Evolutionary conservation across 805 yeast genomes (phyloP), one percentile per base, ranked within the genome.

Genomic region (Monosporozyma yasuniensis): DNA sequence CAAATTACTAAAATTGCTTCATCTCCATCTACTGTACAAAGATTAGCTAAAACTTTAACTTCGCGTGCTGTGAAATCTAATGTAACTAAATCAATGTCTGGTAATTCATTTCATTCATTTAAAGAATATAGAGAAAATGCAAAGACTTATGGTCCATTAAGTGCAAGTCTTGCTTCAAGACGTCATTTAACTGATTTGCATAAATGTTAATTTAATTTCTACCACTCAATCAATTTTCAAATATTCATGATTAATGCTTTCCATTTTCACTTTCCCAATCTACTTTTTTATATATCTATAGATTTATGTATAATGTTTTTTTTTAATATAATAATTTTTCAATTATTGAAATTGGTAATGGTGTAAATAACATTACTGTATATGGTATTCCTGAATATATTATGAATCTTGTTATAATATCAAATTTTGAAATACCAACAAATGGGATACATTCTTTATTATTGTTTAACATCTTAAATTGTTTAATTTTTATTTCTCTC

Each of bases 341-440:
- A 11, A 30, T 10, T 11, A 30, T 11, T 30, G 34, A 30, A 14
- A 45, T 45, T 14, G 41, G 30, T 18, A 37, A n/a, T 45, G 51
- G 50, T 11, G 47, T 32, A 4, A 54, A 11, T 34, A 68, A 39
- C 4, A 77, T 65, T 0, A 85, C 83, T 30, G 76, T 66, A 25
- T 72, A 58, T 0, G 93, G 76, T 27, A 91, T 79, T 0, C 98
- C 98, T 0, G 86, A 83, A 67, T 91, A 91, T 1, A 89, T 85
- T 16, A 84, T 67, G 53, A 86, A 70, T 58, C 95, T 75, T 9
- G 93, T 89, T 30, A 87, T 67, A 3, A 87, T 84, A 53, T 84
- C 91, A 28, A 84, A 81, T 50, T 81, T 89, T 56, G 83, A 82
- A 46, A 90, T 74, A 2, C 80, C 76, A 50, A 73, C 73, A 59